Conservation (phyloP, 352 stramenopile genomes). For the Globisporangium nunn region DNA sequence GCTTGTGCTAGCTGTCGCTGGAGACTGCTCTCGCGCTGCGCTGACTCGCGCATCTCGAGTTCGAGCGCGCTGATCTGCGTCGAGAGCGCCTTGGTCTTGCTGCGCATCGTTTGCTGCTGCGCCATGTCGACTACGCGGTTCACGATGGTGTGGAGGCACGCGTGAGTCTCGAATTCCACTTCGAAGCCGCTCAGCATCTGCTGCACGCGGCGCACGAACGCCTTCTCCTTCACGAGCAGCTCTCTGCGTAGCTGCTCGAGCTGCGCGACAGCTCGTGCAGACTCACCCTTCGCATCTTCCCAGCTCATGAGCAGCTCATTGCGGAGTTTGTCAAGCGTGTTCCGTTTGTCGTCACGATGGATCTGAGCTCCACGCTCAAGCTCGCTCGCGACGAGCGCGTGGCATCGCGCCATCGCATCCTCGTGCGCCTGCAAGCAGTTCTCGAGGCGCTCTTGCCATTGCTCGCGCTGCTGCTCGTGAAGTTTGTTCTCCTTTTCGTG, state of each 20-base stretch:
- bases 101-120: constrained; percentile 15
- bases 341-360: background rate
- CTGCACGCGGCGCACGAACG: constrained; percentile 11
- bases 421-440: constrained; percentile 33
- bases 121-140: constrained; percentile 42
- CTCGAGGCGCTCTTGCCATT: constrained; percentile 35
- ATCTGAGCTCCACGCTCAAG: constrained; percentile 5
- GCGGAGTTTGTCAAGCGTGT: constrained; percentile 13
- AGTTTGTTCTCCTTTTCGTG: constrained; percentile 14
- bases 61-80: constrained; percentile 29
- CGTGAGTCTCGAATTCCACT: constrained; percentile 16
- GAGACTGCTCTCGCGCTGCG: constrained; percentile 26
- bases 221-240: constrained; percentile 15
- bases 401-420: constrained; percentile 29
- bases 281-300: constrained; percentile 27
- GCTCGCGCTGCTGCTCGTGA: constrained; percentile 17
- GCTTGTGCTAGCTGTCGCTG: constrained; percentile 20
- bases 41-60: constrained; percentile 16
- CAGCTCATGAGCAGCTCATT: constrained; percentile 32
- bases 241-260: constrained; percentile 11
- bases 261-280: background rate
- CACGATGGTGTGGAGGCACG: constrained; percentile 28
- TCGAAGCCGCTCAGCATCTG: constrained; percentile 9
- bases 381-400: constrained; percentile 14
- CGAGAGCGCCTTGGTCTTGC: constrained; percentile 20